A percentile compares a stretch with the other conserved stretches of the same genome.
Conservation (phyloP, 768 basidiomycete species). For the Hypsizygus marmoreus region DNA sequence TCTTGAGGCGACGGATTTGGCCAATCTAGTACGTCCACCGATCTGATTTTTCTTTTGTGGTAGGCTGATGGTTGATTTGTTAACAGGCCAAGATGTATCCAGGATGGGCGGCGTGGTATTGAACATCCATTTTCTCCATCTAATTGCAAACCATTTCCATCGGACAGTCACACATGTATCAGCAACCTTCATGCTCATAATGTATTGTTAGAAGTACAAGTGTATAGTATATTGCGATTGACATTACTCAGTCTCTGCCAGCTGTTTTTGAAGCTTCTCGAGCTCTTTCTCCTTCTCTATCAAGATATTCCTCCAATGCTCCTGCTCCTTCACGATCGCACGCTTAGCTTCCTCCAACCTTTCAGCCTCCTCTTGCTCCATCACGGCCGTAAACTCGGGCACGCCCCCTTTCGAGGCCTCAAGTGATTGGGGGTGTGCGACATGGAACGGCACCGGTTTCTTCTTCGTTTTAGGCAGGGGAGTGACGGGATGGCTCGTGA, state of each 20-base stretch:
- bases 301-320: constrained; percentile 65
- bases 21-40: constrained; percentile 55
- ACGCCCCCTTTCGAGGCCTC: constrained; percentile 68
- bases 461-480: constrained; percentile 66
- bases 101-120: constrained; percentile 88
- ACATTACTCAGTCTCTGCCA: constrained; percentile 26
- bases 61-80: constrained; percentile 14
- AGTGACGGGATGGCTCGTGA: constrained; percentile 83
- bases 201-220: constrained; percentile 8
- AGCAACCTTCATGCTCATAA: background rate
- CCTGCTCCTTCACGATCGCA: constrained; percentile 72
- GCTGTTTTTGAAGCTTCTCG: constrained; percentile 63
- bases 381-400: constrained; percentile 81
- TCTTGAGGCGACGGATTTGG: constrained; percentile 76
- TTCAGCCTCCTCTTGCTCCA: constrained; percentile 88
- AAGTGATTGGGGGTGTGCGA: constrained; percentile 60
- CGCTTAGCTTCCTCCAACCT: constrained; percentile 77
- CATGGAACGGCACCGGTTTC: constrained; percentile 72
- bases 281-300: constrained; percentile 85
- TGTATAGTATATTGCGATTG: background rate
- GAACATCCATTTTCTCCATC: constrained; percentile 8
- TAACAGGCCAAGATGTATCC: constrained; percentile 85
- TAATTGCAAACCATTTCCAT: background rate
- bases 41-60: background rate
- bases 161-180: constrained; percentile 2